Base-by-base conservation (phyloP, 768 basidiomycete genomes). In the Mycena metata region DNA sequence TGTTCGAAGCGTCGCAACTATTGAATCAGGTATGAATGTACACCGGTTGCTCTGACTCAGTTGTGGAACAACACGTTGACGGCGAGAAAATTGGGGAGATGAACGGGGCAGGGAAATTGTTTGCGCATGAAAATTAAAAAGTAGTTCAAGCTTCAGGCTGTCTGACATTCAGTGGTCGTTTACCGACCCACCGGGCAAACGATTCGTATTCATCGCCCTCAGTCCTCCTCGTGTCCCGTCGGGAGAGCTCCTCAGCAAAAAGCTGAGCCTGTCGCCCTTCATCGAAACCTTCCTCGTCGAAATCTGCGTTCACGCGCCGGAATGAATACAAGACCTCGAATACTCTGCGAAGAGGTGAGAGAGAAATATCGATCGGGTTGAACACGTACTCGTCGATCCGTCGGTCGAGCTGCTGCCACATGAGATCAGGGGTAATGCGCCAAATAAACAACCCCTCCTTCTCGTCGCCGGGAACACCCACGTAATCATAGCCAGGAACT, bases 331-430 rank as follows among this genome's bases (percentile, higher is more conserved):
- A 19, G 3, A n/a, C 52, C 36, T 64, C 62, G n/a, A 64, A 64
- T 23, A 64, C 43, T 26, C 62, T 64, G 23, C 1, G 6, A 43
- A 21, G 33, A 36, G 12, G 17, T 17, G 36, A 24, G 35, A 9
- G 4, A 0, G 17, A 17, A 17, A 17, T 16, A 42, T 19, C 13
- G 21, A 16, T 11, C 7, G 16, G 16, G 3, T 60, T 8, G 17
- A 23, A 21, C 15, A 56, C 62, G 43, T 39, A 64, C 63, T 64
- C 63, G 46, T 57, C 63, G 39, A 64, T 30, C 16, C 63, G 45
- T n/a, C 63, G 36, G 55, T 64, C 63, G 19, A 64, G 33, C 46
- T 57, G 45, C 33, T 57, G 45, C 63, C 63, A 64, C 55, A 64
- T 57, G 1, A 64, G 30, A 11, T 66, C 65, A 0, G 39, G 41